Conservation (phyloP, 2,329 filamentous ascomycete species). For the Madurella fahalii region DNA sequence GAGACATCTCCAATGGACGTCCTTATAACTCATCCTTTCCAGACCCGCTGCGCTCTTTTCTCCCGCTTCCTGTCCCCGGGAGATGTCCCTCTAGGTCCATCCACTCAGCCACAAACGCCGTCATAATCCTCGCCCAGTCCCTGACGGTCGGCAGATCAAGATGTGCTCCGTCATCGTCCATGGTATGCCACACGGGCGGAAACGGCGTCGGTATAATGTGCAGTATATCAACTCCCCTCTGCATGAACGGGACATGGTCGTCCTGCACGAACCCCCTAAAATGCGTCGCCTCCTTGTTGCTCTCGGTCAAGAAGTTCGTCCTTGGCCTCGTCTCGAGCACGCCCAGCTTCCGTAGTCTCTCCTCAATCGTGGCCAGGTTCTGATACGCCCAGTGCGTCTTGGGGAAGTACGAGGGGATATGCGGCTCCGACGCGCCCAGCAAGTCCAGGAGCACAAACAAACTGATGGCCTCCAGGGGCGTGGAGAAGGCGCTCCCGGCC, state of each 20-base stretch:
- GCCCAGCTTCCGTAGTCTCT: slow-evolving; percentile 51
- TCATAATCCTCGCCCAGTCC: slow-evolving; percentile 83
- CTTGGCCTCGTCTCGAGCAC: slow-evolving; percentile 46
- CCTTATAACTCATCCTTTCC: slow-evolving; percentile 21
- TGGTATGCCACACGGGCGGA: slow-evolving; percentile 79
- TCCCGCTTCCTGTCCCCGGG: background rate
- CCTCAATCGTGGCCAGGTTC: slow-evolving; percentile 54
- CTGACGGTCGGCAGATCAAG: slow-evolving; percentile 73
- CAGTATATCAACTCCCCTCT: slow-evolving; percentile 77
- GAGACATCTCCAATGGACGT: background rate
- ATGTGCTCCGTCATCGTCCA: slow-evolving; percentile 78
- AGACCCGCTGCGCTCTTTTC: background rate
- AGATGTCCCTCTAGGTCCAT: slow-evolving; percentile 60
- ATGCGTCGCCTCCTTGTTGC: slow-evolving; percentile 46
- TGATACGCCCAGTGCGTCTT: slow-evolving; percentile 70
- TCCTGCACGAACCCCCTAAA: slow-evolving; percentile 65
- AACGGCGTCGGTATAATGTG: slow-evolving; percentile 87
- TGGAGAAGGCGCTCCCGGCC: slow-evolving; percentile 69
- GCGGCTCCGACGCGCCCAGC: slow-evolving; percentile 56
- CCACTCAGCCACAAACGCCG: slow-evolving; percentile 87
- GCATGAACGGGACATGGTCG: slow-evolving; percentile 89
- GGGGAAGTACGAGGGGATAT: slow-evolving; percentile 62
- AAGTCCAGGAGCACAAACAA: slow-evolving; percentile 56
- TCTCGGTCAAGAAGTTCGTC: slow-evolving; percentile 61
- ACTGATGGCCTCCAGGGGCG: slow-evolving; percentile 71